Evolutionary conservation across 2,329 filamentous ascomycete species (phyloP).

Genomic region (Fusarium euwallaceae): DNA sequence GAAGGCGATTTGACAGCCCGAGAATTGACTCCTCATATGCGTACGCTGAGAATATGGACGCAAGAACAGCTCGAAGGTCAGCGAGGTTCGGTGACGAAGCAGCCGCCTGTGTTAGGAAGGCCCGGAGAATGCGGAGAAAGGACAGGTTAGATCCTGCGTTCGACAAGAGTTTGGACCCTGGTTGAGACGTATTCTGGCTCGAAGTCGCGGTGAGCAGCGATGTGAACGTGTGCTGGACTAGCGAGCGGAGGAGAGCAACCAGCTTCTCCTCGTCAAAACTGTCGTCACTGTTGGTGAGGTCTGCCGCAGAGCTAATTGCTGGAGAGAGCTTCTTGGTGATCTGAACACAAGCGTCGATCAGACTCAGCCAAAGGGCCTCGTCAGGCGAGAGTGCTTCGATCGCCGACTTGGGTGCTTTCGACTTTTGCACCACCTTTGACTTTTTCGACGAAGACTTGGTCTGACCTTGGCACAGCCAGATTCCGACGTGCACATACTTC

Average conservation of each 20-base stretch:
- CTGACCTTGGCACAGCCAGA: constrained; percentile 94
- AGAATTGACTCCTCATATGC: constrained; percentile 94
- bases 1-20: constrained; percentile 83
- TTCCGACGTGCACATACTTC: constrained; percentile 92
- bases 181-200: constrained; percentile 52
- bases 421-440: constrained; percentile 63
- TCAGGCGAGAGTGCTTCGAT: constrained; percentile 63
- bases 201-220: constrained; percentile 85
- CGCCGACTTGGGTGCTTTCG: constrained; percentile 61
- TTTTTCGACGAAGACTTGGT: constrained; percentile 69
- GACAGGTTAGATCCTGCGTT: constrained; percentile 71
- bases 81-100: constrained; percentile 86
- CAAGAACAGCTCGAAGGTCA: constrained; percentile 86
- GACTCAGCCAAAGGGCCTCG: constrained; percentile 70
- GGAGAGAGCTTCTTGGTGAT: constrained; percentile 75
- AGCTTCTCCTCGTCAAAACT: constrained; percentile 71
- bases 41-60: constrained; percentile 94
- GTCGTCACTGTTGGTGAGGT: constrained; percentile 44
- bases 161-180: constrained; percentile 52
- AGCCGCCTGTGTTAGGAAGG: constrained; percentile 87
- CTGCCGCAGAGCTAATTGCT: constrained; percentile 58
- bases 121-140: constrained; percentile 89
- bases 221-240: constrained; percentile 93
- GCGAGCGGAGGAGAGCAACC: constrained; percentile 75
- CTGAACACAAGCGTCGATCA: constrained; percentile 72